Evolutionary conservation across 2,329 filamentous ascomycete species (phyloP).

Genomic region (Cladosporium sp.): DNA sequence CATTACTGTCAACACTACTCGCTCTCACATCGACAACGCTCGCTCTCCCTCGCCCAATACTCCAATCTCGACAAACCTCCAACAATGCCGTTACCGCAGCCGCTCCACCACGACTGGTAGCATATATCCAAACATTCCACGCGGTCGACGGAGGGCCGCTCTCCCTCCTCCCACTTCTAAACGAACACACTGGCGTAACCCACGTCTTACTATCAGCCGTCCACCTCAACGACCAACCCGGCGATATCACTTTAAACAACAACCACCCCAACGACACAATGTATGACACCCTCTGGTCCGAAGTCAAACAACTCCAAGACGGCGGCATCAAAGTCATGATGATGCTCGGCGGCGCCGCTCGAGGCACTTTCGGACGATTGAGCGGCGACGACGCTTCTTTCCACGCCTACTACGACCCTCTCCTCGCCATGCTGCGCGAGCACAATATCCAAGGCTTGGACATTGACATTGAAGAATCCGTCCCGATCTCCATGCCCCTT

Average conservation of each 20-base stretch:
- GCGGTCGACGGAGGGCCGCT: slow-evolving; percentile 21
- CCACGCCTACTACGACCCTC: slow-evolving; percentile 25
- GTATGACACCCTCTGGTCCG: slow-evolving; percentile 23
- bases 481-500: slow-evolving; percentile 22
- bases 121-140: slow-evolving; percentile 28
- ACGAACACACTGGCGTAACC: slow-evolving; percentile 25
- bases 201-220: slow-evolving; percentile 28
- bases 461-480: slow-evolving; percentile 29
- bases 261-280: slow-evolving; percentile 20
- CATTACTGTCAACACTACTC: background rate
- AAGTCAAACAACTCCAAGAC: slow-evolving; percentile 24
- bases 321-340: slow-evolving; percentile 29
- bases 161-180: slow-evolving; percentile 24
- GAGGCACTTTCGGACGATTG: slow-evolving; percentile 25
- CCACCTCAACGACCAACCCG: slow-evolving; percentile 25
- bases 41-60: background rate
- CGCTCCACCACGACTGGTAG: slow-evolving; percentile 17
- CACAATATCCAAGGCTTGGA: slow-evolving; percentile 28
- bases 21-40: slow-evolving; percentile 4
- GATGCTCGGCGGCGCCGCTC: slow-evolving; percentile 30
- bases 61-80: background rate
- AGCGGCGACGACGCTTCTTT: slow-evolving; percentile 21
- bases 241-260: slow-evolving; percentile 28
- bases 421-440: slow-evolving; percentile 23
- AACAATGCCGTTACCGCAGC: background rate